Evolutionary conservation across 2,329 filamentous ascomycete genomes (phyloP).

Genomic region (Cryphonectria naterciae): DNA sequence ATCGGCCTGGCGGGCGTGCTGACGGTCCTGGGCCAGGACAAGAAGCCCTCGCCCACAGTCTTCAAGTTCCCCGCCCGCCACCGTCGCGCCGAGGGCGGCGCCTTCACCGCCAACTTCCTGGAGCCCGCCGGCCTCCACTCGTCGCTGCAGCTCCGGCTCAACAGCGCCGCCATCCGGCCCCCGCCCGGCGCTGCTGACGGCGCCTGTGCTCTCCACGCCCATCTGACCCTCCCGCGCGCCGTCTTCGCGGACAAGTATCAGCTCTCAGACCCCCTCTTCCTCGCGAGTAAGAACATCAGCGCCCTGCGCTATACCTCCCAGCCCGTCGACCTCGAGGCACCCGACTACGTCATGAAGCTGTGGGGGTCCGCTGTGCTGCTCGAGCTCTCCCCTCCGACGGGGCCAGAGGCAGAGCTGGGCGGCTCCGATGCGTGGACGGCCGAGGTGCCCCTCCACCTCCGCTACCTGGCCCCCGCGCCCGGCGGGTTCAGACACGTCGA

Average conservation of each 20-base stretch:
- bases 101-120: constrained; percentile 68
- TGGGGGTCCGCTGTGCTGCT: constrained; percentile 85
- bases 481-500: constrained; percentile 58
- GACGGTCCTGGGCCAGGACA: constrained; percentile 76
- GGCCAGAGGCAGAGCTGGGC: constrained; percentile 36
- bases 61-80: constrained; percentile 87
- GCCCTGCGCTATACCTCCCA: constrained; percentile 70
- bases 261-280: constrained; percentile 74
- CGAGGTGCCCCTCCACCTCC: constrained; percentile 80
- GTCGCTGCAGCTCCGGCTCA: constrained; percentile 70
- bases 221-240: constrained; percentile 78
- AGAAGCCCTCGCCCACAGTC: constrained; percentile 71
- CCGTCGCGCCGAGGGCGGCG: constrained; percentile 52
- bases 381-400: constrained; percentile 61
- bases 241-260: constrained; percentile 91
- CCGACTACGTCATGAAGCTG: constrained; percentile 72
- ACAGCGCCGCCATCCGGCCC: constrained; percentile 46
- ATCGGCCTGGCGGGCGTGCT: constrained; percentile 79
- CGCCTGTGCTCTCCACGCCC: constrained; percentile 75
- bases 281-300: constrained; percentile 77
- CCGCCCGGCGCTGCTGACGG: constrained; percentile 48
- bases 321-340: constrained; percentile 88
- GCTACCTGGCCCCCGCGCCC: constrained; percentile 71
- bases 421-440: constrained; percentile 59
- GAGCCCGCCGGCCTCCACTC: constrained; percentile 82